Evolutionary conservation across 768 basidiomycete genomes (phyloP).

Genomic region (Trametes villosa): DNA sequence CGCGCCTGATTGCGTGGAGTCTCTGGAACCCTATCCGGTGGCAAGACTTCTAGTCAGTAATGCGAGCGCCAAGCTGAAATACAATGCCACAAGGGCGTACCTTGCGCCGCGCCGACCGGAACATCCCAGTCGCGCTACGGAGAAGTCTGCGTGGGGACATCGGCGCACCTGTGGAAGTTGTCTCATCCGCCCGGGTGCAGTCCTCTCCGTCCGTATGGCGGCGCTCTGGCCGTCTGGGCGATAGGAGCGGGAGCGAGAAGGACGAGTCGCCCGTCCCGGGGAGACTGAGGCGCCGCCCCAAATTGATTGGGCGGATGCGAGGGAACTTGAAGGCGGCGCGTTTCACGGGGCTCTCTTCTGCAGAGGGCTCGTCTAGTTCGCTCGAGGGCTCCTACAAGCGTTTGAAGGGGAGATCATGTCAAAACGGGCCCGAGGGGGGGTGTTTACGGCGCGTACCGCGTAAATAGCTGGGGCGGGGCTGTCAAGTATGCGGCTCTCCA

Average conservation of each 20-base stretch:
- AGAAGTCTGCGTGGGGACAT: background rate
- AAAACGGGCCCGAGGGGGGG: too few relatives aligned
- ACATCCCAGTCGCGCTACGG: background rate
- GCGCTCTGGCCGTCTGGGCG: background rate
- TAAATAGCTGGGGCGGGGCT: background rate
- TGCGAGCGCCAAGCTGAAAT: background rate
- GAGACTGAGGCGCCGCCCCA: background rate
- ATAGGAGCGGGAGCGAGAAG: background rate
- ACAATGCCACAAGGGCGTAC: background rate
- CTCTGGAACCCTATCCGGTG: background rate
- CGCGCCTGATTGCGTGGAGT: too few relatives aligned
- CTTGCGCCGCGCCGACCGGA: background rate
- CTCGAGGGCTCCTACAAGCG: background rate
- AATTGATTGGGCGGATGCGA: background rate
- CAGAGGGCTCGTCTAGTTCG: background rate
- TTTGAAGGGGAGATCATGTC: background rate
- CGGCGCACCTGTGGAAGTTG: background rate
- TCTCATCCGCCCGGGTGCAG: too few relatives aligned
- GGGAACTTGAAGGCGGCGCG: background rate
- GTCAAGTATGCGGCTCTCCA: background rate
- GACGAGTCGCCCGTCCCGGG: background rate
- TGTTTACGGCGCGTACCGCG: too few relatives aligned
- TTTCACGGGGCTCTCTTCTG: background rate
- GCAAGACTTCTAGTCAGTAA: background rate
- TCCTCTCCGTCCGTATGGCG: conserved; percentile 2